Evolutionary conservation across 2,329 filamentous ascomycete species (phyloP).

Genomic region (Diplodia corticola): DNA sequence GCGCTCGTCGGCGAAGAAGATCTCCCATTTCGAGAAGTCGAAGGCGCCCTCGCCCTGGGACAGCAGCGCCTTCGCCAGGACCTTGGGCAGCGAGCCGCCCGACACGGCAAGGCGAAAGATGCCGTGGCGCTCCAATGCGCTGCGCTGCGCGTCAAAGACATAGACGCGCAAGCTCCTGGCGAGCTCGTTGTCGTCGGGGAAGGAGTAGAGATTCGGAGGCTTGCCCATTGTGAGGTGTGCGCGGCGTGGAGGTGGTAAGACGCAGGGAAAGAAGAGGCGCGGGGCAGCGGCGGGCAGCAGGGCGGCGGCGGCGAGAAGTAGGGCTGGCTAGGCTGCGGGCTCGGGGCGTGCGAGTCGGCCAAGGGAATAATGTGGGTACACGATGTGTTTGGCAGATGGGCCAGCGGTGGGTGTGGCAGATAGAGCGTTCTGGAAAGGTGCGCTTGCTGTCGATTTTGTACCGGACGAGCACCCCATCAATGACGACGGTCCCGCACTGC

Average conservation of each 20-base stretch:
- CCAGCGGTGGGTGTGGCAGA: constrained; percentile 3
- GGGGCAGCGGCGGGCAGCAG: constrained; percentile 8
- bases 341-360: constrained; percentile 14
- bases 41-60: constrained; percentile 55
- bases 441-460: constrained; percentile 2
- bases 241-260: constrained; percentile 11
- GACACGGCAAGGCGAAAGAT: constrained; percentile 91
- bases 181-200: constrained; percentile 67
- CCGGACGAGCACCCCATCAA: constrained; percentile 7
- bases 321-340: constrained; percentile 7
- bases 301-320: constrained; percentile 3
- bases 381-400: constrained; percentile 16
- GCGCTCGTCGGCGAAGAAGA: constrained; percentile 98
- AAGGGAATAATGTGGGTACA: constrained; percentile 22
- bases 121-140: constrained; percentile 75
- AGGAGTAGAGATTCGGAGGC: constrained; percentile 72
- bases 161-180: constrained; percentile 78
- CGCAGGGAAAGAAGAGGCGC: constrained; percentile 6
- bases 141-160: constrained; percentile 77
- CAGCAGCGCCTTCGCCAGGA: constrained; percentile 81
- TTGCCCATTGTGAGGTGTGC: constrained; percentile 38
- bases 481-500: constrained; percentile 2
- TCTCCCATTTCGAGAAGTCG: constrained; percentile 87
- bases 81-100: constrained; percentile 87
- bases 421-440: constrained; percentile 17